Conservation (phyloP, 73 alveolate genomes). For the Symbiodinium natans region DNA sequence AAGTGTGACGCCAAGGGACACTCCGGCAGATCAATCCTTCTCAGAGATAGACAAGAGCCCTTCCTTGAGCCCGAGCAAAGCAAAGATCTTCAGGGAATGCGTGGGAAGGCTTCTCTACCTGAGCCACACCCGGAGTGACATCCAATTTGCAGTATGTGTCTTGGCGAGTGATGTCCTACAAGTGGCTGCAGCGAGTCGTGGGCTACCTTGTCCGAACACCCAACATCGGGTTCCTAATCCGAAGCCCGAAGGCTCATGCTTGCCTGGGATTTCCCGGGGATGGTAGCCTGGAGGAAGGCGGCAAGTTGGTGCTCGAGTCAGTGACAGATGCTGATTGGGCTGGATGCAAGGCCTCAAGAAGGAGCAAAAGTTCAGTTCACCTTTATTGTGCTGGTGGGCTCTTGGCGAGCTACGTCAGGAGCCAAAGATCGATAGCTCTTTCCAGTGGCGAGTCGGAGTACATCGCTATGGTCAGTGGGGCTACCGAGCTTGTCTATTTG, state of each 20-base stretch:
- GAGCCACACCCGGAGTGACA: not conserved
- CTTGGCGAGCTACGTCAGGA: not conserved
- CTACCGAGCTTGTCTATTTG: not conserved
- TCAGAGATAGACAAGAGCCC: not conserved
- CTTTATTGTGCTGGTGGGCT: not conserved
- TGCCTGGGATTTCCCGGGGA: not conserved
- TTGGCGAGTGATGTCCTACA: not conserved
- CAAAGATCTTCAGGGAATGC: not conserved
- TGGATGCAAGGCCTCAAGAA: not conserved
- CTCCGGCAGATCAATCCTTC: not conserved
- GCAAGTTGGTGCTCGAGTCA: not conserved
- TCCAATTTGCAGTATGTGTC: not conserved
- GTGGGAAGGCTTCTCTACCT: not conserved
- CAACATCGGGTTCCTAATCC: not conserved
- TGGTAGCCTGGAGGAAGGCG: not conserved
- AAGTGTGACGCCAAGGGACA: not conserved
- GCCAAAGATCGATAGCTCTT: not conserved
- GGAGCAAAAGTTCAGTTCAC: not conserved
- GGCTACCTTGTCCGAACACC: not conserved
- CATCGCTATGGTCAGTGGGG: not conserved
- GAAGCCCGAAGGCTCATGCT: not conserved
- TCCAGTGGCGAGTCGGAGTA: not conserved
- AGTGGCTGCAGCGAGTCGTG: not conserved
- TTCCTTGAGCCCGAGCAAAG: not conserved
- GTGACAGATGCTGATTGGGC: not conserved